Base-by-base conservation (phyloP, 192 early-diverging fungal genomes). In the Backusella westeae region DNA sequence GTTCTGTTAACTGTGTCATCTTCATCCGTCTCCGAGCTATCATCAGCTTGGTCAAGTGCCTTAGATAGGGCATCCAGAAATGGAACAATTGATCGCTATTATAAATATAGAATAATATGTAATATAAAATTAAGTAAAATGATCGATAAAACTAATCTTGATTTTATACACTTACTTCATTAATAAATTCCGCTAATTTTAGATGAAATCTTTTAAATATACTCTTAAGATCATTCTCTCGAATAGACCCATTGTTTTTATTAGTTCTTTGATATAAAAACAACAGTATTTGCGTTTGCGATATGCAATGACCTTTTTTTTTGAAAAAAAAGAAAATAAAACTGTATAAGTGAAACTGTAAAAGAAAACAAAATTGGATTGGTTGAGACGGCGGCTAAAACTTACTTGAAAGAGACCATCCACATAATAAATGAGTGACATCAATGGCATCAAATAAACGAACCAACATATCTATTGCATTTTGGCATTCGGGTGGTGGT, bases 371-470 rank as follows among this genome's bases (percentile, higher is more conserved):
- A 49, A 49, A 49, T 17, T 49, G 46, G 19, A 59, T 59, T 59
- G 53, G 53, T 59, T 63, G 26, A 29, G 26, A 63, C 56, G 56
- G 56, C 56, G 23, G 10, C 23, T 63, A 63, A 63, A 42, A 69
- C 41, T 72, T 72, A 72, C 70, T 72, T 34, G 70, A 46, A 3
- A 72, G 39, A n/a, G 70, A 21, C 70, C 70, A 72, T 72, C 70
- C 70, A 72, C 23, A 72, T 29, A 72, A 7, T 34, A 44, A 29
- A 4, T 72, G 39, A 39, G 44, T 46, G 41, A 72, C 26, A 29
- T 44, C 70, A 17, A 72, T 49, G 15, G 70, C 23, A 17, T 23
- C 32, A 10, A 46, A 17, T 44, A 72, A 46, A 46, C 52, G 44
- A 17, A 46, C n/a, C 41, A 72, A 44, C 41, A 72, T 29, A 26